Conservation (phyloP, 306 rosid genomes). For the Gillenia trifoliata region DNA sequence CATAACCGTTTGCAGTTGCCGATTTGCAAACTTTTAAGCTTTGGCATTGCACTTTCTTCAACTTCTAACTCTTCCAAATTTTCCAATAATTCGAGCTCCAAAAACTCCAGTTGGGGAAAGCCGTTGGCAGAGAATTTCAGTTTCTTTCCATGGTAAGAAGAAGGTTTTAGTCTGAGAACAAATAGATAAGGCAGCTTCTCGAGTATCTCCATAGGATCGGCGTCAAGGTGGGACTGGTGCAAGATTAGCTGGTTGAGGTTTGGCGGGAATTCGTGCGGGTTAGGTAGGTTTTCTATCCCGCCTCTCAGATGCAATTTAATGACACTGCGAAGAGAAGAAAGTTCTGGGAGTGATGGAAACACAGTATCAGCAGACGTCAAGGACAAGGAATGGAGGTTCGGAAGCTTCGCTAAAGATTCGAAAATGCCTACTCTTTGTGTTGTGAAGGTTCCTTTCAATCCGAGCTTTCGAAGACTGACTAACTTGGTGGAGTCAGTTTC, state of each 20-base stretch:
- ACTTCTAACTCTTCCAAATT: background rate
- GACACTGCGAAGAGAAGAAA: background rate
- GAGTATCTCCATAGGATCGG: slow-evolving; percentile 1
- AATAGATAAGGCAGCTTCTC: slow-evolving; percentile 11
- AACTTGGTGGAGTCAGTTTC: background rate
- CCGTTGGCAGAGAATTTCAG: background rate
- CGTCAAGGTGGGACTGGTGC: background rate
- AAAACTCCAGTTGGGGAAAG: background rate
- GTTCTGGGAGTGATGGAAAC: slow-evolving; percentile 7
- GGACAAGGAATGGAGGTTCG: slow-evolving; percentile 4
- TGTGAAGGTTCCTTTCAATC: slow-evolving; percentile 1
- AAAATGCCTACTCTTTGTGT: background rate
- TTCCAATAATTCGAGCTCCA: slow-evolving; percentile 6
- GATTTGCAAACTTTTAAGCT: background rate
- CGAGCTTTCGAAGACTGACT: background rate
- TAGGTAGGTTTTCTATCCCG: background rate
- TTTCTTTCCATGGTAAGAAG: background rate
- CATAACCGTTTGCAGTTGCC: background rate
- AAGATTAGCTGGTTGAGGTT: slow-evolving; percentile 3
- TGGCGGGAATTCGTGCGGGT: slow-evolving; percentile 1
- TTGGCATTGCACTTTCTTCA: slow-evolving; percentile 4
- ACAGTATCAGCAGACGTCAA: background rate
- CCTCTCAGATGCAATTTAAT: slow-evolving; percentile 6
- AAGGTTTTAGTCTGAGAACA: slow-evolving; percentile 3
- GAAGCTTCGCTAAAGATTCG: background rate